These are phyloP conservation scores for Tricharina praecox DNA, from an alignment of 495 filamentous ascomycete species.

Conservation along the genomic window DNA sequence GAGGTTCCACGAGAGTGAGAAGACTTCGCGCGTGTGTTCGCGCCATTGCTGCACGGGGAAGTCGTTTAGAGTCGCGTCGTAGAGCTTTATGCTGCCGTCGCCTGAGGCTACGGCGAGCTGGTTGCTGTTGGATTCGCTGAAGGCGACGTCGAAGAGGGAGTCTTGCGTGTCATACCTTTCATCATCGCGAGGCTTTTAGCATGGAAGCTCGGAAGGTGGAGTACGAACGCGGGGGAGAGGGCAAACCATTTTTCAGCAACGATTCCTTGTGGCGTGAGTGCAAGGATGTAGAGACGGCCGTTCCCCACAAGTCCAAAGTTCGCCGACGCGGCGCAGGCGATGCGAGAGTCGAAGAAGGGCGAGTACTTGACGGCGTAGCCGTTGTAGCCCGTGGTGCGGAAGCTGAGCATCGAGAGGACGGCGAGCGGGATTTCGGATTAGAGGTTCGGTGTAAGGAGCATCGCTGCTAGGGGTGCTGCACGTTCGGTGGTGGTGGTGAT, in stretches of 20 bases:
- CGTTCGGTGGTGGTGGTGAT: too few species aligned
- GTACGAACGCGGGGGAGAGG: neutral
- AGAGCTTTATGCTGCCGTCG: slow-evolving; percentile 88
- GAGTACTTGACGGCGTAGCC: slow-evolving; percentile 94
- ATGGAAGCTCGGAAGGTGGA: slow-evolving; percentile 3
- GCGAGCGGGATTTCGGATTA: neutral
- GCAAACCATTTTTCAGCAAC: slow-evolving; percentile 55
- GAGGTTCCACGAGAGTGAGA: slow-evolving; percentile 81
- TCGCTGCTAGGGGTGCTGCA: too few species aligned
- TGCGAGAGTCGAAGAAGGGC: slow-evolving; percentile 84
- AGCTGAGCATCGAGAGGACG: slow-evolving; percentile 58
- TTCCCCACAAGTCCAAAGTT: slow-evolving; percentile 97
- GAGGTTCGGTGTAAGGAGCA: neutral
- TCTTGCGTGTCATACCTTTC: slow-evolving; percentile 74
- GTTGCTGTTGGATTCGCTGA: slow-evolving; percentile 89
- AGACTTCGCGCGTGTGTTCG: slow-evolving; percentile 82
- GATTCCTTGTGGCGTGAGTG: slow-evolving; percentile 65
- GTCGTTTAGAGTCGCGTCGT: slow-evolving; percentile 51
- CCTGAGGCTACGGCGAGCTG: slow-evolving; percentile 75
- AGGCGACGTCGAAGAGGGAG: slow-evolving; percentile 78
- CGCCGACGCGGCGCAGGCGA: slow-evolving; percentile 69
- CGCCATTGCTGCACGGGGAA: slow-evolving; percentile 78
- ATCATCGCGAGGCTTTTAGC: neutral
- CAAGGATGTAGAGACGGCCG: slow-evolving; percentile 68
- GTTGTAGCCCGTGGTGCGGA: slow-evolving; percentile 80